These are phyloP conservation scores for Gaertneriomyces sp. DNA, from an alignment of 192 early-diverging fungal genomes.

Conservation along the genomic window DNA sequence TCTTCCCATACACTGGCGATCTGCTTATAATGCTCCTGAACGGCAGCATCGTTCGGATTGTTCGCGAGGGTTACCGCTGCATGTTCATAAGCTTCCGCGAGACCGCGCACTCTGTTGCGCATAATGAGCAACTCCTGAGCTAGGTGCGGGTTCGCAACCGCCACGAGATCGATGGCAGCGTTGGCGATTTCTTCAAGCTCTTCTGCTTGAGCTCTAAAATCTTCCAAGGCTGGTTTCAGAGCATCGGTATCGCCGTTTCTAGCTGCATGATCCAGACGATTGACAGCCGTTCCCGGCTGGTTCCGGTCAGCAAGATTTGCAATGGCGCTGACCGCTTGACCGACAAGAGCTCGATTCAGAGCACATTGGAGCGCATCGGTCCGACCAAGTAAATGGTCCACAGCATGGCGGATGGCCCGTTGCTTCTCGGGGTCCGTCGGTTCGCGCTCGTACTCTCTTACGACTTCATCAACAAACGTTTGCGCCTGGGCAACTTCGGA, in stretches of 20 bases:
- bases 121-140: conserved; percentile 23
- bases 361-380: conserved; percentile 30
- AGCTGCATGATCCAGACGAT: conserved; percentile 22
- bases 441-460: background rate
- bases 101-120: conserved; percentile 12
- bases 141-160: conserved; percentile 3
- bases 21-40: conserved; percentile 24
- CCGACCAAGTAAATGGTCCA: conserved; percentile 11
- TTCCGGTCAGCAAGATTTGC: conserved; percentile 15
- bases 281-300: conserved; percentile 11
- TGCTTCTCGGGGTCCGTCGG: conserved; percentile 12
- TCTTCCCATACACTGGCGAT: conserved; percentile 34
- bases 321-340: conserved; percentile 18
- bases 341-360: conserved; percentile 27
- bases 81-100: conserved; percentile 14
- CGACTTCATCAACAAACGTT: conserved; percentile 8
- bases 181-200: conserved; percentile 13
- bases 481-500: conserved; percentile 20
- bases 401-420: conserved; percentile 11
- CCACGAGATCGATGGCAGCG: conserved; percentile 23
- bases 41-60: conserved; percentile 23
- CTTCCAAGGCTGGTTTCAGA: conserved; percentile 15
- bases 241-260: conserved; percentile 9
- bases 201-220: conserved; percentile 21
- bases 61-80: conserved; percentile 20